Conservation (phyloP, 305 asterid genomes). For the Solanum chacoense region DNA sequence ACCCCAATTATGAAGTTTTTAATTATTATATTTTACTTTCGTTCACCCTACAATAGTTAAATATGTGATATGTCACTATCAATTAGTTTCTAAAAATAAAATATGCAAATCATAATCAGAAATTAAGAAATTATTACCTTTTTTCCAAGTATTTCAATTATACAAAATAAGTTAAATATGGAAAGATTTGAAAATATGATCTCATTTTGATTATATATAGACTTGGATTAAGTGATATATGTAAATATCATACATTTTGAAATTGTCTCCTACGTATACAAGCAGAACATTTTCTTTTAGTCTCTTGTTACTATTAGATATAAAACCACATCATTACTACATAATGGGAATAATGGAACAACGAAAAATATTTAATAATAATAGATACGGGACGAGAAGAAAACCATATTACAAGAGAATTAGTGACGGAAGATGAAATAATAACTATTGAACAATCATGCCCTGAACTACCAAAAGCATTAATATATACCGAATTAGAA, state of each 20-base stretch:
- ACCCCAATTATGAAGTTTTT: not conserved
- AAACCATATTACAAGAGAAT: no score
- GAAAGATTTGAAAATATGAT: not conserved
- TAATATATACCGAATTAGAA: no score
- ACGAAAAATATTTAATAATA: no score
- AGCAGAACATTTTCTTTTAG: not conserved
- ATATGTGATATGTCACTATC: not conserved
- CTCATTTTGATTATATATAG: not conserved
- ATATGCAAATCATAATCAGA: not conserved
- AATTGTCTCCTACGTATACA: not conserved
- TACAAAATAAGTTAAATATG: not conserved
- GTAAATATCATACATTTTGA: not conserved
- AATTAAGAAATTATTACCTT: not conserved
- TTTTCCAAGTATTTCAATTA: not conserved
- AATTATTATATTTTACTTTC: not conserved
- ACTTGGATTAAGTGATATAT: no score
- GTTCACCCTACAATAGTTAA: not conserved
- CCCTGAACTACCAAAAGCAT: no score
- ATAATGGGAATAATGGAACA: no score
- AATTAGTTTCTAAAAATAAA: not conserved
- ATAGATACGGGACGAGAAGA: no score
- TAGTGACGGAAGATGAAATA: no score
- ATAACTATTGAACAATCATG: not conserved
- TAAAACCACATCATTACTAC: no score
- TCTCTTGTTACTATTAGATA: no score